phyloP scores from a whole-genome alignment of 148 eudicot genomes.

The Camellia granthamiana region DNA sequence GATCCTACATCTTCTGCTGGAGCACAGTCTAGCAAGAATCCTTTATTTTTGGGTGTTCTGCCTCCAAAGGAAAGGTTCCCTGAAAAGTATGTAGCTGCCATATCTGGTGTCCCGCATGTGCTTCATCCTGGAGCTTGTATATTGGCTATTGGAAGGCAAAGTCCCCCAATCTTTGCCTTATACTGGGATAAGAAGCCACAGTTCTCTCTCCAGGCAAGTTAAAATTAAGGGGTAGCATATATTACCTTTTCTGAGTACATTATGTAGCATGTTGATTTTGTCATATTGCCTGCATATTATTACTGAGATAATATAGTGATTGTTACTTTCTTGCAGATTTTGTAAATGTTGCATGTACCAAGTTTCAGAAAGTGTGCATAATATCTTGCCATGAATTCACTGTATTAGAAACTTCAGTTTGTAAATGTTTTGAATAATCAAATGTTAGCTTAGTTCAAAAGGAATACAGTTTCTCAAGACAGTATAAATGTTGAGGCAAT shows the following conservation, averaged over 20 bases:
- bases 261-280: background rate
- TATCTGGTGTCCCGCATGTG: constrained; percentile 71
- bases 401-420: background rate
- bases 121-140: constrained; percentile 93
- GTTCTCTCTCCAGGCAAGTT: constrained; percentile 79
- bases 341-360: background rate
- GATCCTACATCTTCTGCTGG: constrained; percentile 92
- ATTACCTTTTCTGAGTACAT: background rate
- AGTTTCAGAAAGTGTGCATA: background rate
- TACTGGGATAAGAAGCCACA: constrained; percentile 92
- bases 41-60: constrained; percentile 75
- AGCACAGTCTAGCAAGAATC: constrained; percentile 88
- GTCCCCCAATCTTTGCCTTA: constrained; percentile 69
- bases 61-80: constrained; percentile 96
- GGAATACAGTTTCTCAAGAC: background rate
- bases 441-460: background rate
- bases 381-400: background rate
- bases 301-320: background rate
- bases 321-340: background rate
- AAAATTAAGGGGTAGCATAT: background rate
- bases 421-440: background rate
- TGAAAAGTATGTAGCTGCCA: constrained; percentile 80
- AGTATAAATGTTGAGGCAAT: background rate
- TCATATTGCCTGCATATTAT: constrained; percentile 5
- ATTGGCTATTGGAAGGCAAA: constrained; percentile 67